These are phyloP conservation scores for Adenanthera pavonina DNA, from an alignment of 306 rosid genomes.

Conservation along the genomic window DNA sequence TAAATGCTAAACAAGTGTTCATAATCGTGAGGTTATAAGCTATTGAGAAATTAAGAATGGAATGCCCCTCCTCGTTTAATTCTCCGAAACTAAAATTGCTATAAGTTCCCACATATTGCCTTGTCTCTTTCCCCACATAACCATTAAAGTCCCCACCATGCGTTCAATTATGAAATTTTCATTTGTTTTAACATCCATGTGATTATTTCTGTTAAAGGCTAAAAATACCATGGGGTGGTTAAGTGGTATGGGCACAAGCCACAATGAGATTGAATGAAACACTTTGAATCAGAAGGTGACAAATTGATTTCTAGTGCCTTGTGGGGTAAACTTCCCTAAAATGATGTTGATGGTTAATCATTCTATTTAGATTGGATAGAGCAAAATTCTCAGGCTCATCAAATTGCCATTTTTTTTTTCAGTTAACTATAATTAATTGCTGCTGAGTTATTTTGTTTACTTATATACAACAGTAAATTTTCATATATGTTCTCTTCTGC, in stretches of 20 bases:
- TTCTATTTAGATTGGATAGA: slow-evolving; percentile 12
- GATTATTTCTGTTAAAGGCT: not conserved
- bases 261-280: not conserved
- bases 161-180: not conserved
- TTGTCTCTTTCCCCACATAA: too few relatives aligned
- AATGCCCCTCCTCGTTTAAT: too few relatives aligned
- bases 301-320: not conserved
- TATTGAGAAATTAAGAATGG: too few relatives aligned
- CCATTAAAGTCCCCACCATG: not conserved
- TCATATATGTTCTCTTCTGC: slow-evolving; percentile 5
- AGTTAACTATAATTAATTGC: slow-evolving; percentile 18
- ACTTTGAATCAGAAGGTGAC: not conserved
- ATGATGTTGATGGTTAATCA: not conserved
- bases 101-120: too few relatives aligned
- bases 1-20: too few relatives aligned
- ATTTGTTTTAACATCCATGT: not conserved
- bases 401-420: slow-evolving; percentile 1
- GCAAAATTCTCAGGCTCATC: slow-evolving; percentile 20
- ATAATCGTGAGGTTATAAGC: too few relatives aligned
- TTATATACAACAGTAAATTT: slow-evolving; percentile 6
- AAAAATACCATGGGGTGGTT: not conserved
- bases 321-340: not conserved
- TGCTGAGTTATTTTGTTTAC: slow-evolving; percentile 9
- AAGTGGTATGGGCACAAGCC: too few relatives aligned
- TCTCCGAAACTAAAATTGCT: too few relatives aligned